These are phyloP conservation scores for Lumnitzera racemosa DNA, from an alignment of 345 rosid genomes.

Conservation along the genomic window DNA sequence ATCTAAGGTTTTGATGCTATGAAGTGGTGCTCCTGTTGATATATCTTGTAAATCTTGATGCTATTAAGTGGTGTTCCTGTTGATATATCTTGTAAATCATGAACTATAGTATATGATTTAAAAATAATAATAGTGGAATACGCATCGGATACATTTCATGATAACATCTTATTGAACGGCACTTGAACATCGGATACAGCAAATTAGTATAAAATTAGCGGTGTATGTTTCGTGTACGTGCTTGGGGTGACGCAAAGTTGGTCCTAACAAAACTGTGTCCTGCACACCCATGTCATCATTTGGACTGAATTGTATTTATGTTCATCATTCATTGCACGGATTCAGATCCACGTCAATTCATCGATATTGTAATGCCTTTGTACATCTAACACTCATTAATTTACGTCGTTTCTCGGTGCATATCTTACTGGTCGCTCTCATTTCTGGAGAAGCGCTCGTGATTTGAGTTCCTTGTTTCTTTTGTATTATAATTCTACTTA, in stretches of 20 bases:
- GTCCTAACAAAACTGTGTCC: background rate
- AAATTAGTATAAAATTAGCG: too few relatives aligned
- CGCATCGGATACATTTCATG: too few relatives aligned
- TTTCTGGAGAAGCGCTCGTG: background rate
- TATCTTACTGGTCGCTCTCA: conserved; percentile 1
- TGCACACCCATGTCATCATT: background rate
- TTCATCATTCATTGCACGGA: conserved; percentile 19
- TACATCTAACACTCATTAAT: background rate
- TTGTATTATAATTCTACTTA: background rate
- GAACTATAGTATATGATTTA: too few relatives aligned
- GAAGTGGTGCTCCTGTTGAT: too few relatives aligned
- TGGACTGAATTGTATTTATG: conserved; percentile 7
- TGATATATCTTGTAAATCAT: too few relatives aligned
- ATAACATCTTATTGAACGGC: too few relatives aligned
- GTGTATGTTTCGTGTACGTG: background rate
- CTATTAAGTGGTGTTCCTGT: too few relatives aligned
- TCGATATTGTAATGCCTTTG: conserved; percentile 1
- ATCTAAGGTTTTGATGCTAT: too few relatives aligned
- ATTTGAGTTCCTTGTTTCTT: background rate
- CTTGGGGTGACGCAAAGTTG: background rate
- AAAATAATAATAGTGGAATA: too few relatives aligned
- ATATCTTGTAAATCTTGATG: too few relatives aligned
- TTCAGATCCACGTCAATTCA: conserved; percentile 13
- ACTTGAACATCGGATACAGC: too few relatives aligned
- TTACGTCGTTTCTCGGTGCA: conserved; percentile 1